Evolutionary conservation across 768 basidiomycete genomes (phyloP), one percentile per base, ranked within the genome.

Genomic region (Asterophora lycoperdoides): DNA sequence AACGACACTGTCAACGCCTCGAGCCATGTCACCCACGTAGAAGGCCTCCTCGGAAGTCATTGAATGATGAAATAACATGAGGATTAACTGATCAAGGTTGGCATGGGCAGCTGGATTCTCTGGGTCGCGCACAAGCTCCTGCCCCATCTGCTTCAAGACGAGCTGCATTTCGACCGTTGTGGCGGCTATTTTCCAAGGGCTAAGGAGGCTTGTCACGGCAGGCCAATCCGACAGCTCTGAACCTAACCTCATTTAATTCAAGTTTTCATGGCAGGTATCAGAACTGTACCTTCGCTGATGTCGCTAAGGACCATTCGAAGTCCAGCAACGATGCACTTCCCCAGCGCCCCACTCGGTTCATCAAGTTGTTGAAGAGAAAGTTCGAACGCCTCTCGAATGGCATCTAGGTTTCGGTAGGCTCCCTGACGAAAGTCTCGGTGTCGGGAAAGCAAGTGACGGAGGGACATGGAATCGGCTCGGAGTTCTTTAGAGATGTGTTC

Each of bases 111-210:
- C 70, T 48, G 75, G 66, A 51, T 70, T 77, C 34, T 72, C 77
- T 8, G 73, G 68, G 34, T 83, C 81, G 33, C 79, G 75, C n/a
- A 72, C 67, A 28, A 91, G 73, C 9, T 81, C 80, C 41, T 83
- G 77, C 14, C 83, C 85, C 57, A 91, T 68, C 56, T 88, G 86
- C 60, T 85, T 80, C 45, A 91, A 71, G 36, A 83, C 79, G 33
- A 91, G 76, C 49, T 89, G 85, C 53, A 90, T 75, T 56, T 89
- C 84, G 46, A 90, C 84, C 5, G 84, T 83, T 0, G 90, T 89
- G 2, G 86, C 86, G 8, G 86, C 80, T 19, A 91, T 77, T 59
- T 86, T 88, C 87, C 89, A 92, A 0, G 88, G 89, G 52, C 86
- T 89, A 23, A 91, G 68, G 28, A 86, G 68, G 8, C 80, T 81